phyloP scores from a whole-genome alignment of 2,329 filamentous ascomycete genomes.

The Arachnopeziza araneosa region DNA sequence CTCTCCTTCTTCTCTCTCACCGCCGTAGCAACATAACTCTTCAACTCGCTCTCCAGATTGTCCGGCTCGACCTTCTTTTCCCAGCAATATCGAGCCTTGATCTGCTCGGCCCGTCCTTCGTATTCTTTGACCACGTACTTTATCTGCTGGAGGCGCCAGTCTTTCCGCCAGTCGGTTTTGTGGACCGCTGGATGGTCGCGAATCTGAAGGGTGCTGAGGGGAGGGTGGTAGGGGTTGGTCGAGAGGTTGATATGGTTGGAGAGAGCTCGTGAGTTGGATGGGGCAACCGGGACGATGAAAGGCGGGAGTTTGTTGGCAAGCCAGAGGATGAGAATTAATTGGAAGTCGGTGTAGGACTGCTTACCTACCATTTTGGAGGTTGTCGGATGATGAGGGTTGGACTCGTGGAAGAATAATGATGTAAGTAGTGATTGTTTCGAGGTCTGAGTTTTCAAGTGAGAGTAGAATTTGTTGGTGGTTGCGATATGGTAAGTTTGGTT shows the following conservation, averaged over 20 bases:
- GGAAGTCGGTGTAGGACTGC: neutral
- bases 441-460: too few relatives aligned
- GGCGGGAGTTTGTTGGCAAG: neutral
- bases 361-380: neutral
- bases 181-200: neutral
- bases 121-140: neutral
- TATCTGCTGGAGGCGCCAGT: neutral
- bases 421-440: too few relatives aligned
- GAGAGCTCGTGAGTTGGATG: too few relatives aligned
- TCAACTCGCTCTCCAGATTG: neutral
- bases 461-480: too few relatives aligned
- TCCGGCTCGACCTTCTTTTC: neutral
- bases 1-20: too few relatives aligned
- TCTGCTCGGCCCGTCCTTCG: neutral
- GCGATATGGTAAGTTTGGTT: too few relatives aligned
- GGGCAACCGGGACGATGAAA: neutral
- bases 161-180: neutral
- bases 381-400: too few relatives aligned
- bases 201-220: neutral
- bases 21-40: neutral
- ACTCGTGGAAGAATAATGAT: too few relatives aligned
- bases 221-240: too few relatives aligned
- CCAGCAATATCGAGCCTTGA: neutral
- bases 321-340: neutral
- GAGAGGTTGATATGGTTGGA: too few relatives aligned